A percentile compares a stretch with the other conserved stretches of the same genome.
Evolutionary conservation across 108 stramenopile species (phyloP).

Genomic region (Fragilaria radians): DNA sequence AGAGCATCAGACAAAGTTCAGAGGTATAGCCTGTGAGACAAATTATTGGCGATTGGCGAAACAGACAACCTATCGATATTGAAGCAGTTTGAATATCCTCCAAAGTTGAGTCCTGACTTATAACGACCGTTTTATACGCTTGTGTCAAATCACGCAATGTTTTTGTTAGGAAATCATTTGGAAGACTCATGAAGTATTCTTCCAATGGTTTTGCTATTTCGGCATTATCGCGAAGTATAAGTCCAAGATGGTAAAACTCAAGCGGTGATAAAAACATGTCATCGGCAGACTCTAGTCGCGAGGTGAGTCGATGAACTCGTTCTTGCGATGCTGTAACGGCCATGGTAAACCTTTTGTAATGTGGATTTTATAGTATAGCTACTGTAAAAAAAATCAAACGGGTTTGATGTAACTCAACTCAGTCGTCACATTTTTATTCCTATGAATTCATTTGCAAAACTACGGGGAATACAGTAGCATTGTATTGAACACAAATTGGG

Average conservation of each 20-base stretch:
- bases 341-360: too few species aligned
- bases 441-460: too few species aligned
- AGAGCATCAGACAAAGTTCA: conserved; percentile 10
- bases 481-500: too few species aligned
- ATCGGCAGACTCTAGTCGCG: too few species aligned
- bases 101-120: background rate
- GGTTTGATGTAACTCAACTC: too few species aligned
- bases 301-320: too few species aligned
- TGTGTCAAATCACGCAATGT: background rate
- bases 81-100: background rate
- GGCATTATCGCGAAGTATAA: background rate
- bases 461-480: too few species aligned
- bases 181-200: background rate
- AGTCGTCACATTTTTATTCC: too few species aligned
- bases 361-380: too few species aligned
- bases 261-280: too few species aligned
- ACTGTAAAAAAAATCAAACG: too few species aligned
- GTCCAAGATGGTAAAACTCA: background rate
- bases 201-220: background rate
- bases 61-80: background rate
- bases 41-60: conserved; percentile 1
- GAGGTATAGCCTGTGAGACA: conserved; percentile 16
- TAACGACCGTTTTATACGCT: background rate
- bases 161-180: background rate
- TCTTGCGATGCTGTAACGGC: too few species aligned